phyloP scores from a whole-genome alignment of 2,329 filamentous ascomycete species.

The Apiospora pterosperma region DNA sequence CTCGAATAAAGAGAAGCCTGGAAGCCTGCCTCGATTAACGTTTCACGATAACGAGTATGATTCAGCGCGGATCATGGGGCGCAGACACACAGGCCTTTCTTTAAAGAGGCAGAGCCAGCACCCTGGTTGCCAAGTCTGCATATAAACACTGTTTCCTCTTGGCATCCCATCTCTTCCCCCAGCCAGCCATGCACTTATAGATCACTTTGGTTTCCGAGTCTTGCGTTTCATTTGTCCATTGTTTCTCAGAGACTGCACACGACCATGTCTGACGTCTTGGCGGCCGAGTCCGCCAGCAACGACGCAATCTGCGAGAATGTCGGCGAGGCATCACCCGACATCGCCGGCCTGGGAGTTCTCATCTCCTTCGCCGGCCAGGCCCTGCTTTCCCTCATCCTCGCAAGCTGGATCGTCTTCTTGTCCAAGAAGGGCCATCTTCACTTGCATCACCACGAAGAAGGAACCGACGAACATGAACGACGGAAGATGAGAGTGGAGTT shows the following conservation, averaged over 20 bases:
- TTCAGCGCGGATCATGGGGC: background rate
- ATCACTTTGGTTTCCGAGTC: background rate
- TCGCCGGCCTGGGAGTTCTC: constrained; percentile 13
- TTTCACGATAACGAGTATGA: background rate
- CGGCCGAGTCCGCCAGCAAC: background rate
- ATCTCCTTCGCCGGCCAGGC: constrained; percentile 13
- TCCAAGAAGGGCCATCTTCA: constrained; percentile 11
- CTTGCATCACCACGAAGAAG: constrained; percentile 7
- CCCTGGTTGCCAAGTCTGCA: background rate
- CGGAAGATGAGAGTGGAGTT: constrained; percentile 11
- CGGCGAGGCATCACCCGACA: constrained; percentile 11
- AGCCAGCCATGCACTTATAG: background rate
- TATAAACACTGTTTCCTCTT: background rate
- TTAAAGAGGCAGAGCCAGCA: background rate
- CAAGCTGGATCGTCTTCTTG: constrained; percentile 12
- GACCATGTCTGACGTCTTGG: background rate
- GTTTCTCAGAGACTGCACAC: background rate
- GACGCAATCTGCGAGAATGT: constrained; percentile 8
- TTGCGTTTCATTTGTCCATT: background rate
- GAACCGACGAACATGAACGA: constrained; percentile 5
- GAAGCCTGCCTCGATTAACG: background rate
- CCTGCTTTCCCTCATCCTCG: constrained; percentile 11
- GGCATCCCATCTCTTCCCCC: background rate
- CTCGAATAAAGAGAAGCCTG: background rate
- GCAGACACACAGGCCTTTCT: background rate